A percentile compares a stretch with the other conserved stretches of the same genome.
Conservation (phyloP, 140 eudicot species). For the Senecio squalidus region DNA sequence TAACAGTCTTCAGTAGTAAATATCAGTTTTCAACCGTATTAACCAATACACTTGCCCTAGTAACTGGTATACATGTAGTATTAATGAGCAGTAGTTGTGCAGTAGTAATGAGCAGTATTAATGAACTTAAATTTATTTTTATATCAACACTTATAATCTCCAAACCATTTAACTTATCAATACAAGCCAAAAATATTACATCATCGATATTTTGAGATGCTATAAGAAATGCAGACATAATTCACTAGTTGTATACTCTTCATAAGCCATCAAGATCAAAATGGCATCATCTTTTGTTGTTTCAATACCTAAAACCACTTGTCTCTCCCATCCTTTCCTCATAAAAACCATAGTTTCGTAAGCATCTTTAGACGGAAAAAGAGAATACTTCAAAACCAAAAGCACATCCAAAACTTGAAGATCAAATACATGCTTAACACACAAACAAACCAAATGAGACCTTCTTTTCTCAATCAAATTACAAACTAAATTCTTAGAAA, state of each 20-base stretch:
- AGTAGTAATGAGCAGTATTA: too few relatives aligned
- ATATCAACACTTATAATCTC: constrained; percentile 65
- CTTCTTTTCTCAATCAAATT: constrained; percentile 47
- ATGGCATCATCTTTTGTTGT: constrained; percentile 67
- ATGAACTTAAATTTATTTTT: too few relatives aligned
- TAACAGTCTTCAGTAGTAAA: too few relatives aligned
- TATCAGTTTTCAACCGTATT: too few relatives aligned
- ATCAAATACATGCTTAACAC: constrained; percentile 56
- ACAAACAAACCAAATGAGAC: constrained; percentile 56
- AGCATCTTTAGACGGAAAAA: too few relatives aligned
- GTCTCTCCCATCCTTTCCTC: too few relatives aligned
- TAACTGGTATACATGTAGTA: too few relatives aligned
- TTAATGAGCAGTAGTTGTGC: too few relatives aligned
- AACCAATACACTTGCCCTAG: too few relatives aligned
- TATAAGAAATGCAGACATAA: constrained; percentile 68
- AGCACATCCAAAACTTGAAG: constrained; percentile 43
- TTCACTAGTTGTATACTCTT: constrained; percentile 56
- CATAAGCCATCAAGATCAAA: constrained; percentile 67
- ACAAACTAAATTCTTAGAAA: constrained; percentile 30
- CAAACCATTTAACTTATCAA: constrained; percentile 53
- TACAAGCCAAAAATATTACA: constrained; percentile 59
- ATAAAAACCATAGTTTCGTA: too few relatives aligned
- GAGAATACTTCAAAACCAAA: constrained; percentile 56
- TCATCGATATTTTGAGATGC: constrained; percentile 59
- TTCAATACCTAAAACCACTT: constrained; percentile 45